Evolutionary conservation across 2,329 filamentous ascomycete genomes (phyloP), one percentile per base, ranked within the genome.

Genomic region (Davidsoniella neocaledoniae): DNA sequence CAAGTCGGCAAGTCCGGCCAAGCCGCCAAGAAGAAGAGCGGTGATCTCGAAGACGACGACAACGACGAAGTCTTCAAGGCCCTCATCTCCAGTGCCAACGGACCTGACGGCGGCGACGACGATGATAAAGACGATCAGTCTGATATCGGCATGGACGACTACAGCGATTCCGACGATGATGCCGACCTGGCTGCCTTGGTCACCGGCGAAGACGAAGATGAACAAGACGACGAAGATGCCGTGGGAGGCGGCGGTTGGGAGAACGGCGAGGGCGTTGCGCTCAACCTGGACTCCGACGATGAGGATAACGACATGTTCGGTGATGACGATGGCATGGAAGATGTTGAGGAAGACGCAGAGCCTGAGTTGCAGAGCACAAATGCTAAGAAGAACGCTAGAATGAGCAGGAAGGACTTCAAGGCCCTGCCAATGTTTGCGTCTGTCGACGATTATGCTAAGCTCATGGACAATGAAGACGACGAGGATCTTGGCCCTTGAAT

Each of bases 381-480:
- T 54, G 54, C 60, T 48, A 64, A 63, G 45, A 67, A 61, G 23
- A 58, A 59, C 42, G 63, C 67, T 46, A 73, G 71, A 57, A 73
- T 77, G 62, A 85, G 83, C 68, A 81, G 76, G 68, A 86, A 81
- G 73, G 86, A 86, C 68, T 71, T 96, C 64, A 94, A 87, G 74
- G 78, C 79, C 55, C 69, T 98, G 57, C 91, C 91, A 5, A 93
- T 79, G 36, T 98, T 98, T 68, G 91, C 93, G 17, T 93, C 86
- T 29, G 83, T 75, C 29, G 91, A 96, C 49, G 91, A 96, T 62
- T 98, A 96, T 64, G 90, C 87, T 14, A 83, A 83, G 58, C 73
- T 94, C 67, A 66, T 94, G 62, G 84, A 72, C 3, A 74, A 77
- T 55, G 85, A 91, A 47, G 78, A 79, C 54, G 79, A 79, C 16